Evolutionary conservation across 306 rosid species (phyloP), one percentile per base, ranked within the genome.

Genomic region (Sechiopsis laciniata): DNA sequence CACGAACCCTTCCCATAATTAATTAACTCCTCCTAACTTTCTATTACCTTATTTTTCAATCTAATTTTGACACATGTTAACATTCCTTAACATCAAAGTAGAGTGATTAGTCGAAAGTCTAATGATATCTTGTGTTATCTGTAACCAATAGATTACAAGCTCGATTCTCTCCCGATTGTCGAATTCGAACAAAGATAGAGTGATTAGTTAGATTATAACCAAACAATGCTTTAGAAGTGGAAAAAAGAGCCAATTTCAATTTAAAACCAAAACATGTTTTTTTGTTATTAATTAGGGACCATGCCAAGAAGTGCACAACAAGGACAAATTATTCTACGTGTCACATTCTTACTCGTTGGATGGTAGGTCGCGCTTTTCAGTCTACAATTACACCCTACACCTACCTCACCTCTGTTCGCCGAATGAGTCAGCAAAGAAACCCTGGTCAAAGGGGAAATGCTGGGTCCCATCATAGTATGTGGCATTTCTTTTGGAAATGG

Each of bases 271-370:
- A 35, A 40, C 2, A 0, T 32, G 46, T 40, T 37, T 64, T 64
- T 37, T 64, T n/a, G 35, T 63, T 63, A 5, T 7, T 40, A 40
- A 6, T 19, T 64, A 4, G 73, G 40, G 73, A 22, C 73, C 57
- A 48, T 35, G 5, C 42, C 51, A 70, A 51, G 59, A 45, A 24
- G 46, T 50, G 14, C 73, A 50, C 2, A 15, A 16, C 22, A 15
- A 6, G 51, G 74, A 69, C 74, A 69, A 24, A 69, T 6, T 20
- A 11, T 14, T 21, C 21, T 16, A 69, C 74, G 74, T 69, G 74
- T 50, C 45, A 0, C 2, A 8, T 8, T 69, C 0, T 8, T 4
- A 70, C 26, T 70, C 16, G 74, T 0, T 10, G 0, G 0, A 0
- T 14, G 0, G 20, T 51, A 10, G 59, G 46, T 13, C 60, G 58